Percentiles rank a stretch among this genome's conserved stretches.
phyloP scores from a whole-genome alignment of 2,329 filamentous ascomycete genomes.

The Lachnellula subtilissima region DNA sequence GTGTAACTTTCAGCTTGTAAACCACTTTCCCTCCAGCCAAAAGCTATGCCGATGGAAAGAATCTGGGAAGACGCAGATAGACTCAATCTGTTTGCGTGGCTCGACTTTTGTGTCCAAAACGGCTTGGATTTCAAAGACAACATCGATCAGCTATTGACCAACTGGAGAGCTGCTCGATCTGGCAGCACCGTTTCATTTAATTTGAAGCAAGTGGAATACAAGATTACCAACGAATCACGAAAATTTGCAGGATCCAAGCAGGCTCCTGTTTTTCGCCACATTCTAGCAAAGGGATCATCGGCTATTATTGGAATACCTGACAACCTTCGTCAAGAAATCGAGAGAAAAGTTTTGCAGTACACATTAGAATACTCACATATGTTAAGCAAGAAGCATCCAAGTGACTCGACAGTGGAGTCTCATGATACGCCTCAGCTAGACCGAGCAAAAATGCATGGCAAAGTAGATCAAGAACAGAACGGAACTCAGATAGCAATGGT shows the following conservation, averaged over 20 bases:
- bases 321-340: neutral
- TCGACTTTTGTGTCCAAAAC: conserved; percentile 3
- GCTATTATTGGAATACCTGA: neutral
- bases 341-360: neutral
- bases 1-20: too few species aligned
- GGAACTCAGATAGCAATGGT: too few species aligned
- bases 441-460: too few species aligned
- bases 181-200: neutral
- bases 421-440: too few species aligned
- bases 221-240: neutral
- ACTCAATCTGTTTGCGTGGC: conserved; percentile 6
- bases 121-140: neutral
- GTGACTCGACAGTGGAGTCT: neutral
- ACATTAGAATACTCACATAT: neutral
- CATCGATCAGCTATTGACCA: neutral
- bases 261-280: neutral
- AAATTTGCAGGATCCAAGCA: neutral
- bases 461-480: too few species aligned
- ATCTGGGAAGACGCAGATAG: neutral
- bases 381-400: neutral
- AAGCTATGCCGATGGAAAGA: neutral
- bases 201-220: neutral
- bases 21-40: neutral
- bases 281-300: neutral
- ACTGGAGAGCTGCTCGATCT: neutral